These are phyloP conservation scores for Hortaea werneckii DNA, from an alignment of 2,329 filamentous ascomycete species.

Conservation along the genomic window DNA sequence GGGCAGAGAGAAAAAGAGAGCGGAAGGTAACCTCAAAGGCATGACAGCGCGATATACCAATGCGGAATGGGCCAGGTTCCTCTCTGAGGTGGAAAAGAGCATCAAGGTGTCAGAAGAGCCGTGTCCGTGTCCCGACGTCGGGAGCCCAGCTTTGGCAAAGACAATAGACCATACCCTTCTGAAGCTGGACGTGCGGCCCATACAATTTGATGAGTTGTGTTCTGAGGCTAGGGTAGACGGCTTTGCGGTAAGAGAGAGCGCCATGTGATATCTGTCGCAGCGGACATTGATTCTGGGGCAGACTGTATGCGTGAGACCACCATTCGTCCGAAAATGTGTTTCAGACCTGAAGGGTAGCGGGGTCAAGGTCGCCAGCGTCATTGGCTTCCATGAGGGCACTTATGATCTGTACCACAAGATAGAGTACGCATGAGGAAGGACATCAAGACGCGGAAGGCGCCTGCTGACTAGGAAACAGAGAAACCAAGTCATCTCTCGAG, in stretches of 20 bases:
- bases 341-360: conserved; percentile 37
- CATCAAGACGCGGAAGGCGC: neutral
- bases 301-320: conserved; percentile 48
- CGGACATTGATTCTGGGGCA: conserved; percentile 2
- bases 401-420: conserved; percentile 42
- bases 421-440: conserved; percentile 16
- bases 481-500: conserved; percentile 40
- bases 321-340: conserved; percentile 42
- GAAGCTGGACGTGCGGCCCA: conserved; percentile 37
- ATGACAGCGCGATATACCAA: conserved; percentile 35
- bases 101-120: conserved; percentile 5
- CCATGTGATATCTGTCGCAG: neutral
- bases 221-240: conserved; percentile 40
- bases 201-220: conserved; percentile 45
- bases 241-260: conserved; percentile 31
- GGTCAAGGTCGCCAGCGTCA: conserved; percentile 47
- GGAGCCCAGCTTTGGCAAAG: conserved; percentile 15
- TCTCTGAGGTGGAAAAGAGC: conserved; percentile 23
- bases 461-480: conserved; percentile 14
- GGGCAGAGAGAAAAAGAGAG: neutral
- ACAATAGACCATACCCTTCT: conserved; percentile 41
- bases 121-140: conserved; percentile 4
- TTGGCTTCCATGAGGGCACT: conserved; percentile 52
- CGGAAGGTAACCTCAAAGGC: neutral
- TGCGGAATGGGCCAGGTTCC: conserved; percentile 34